Conservation (phyloP, 2,329 filamentous ascomycete genomes). For the Cadophora sp. region DNA sequence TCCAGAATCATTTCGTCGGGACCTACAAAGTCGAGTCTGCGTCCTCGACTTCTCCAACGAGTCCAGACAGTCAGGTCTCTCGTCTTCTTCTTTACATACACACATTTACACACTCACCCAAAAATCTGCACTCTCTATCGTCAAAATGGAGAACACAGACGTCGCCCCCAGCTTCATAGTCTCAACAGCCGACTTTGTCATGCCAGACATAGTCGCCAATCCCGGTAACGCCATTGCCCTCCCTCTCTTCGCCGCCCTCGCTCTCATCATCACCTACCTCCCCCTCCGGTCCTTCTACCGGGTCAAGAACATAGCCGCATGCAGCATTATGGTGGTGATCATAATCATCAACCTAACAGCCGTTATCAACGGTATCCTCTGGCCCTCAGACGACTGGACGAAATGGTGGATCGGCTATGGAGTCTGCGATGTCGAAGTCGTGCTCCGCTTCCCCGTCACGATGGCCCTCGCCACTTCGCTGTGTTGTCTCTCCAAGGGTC, state of each 20-base stretch:
- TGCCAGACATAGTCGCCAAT: conserved; percentile 21
- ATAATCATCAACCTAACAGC: conserved; percentile 62
- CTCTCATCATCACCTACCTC: conserved; percentile 59
- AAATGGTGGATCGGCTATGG: conserved; percentile 63
- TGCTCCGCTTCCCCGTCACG: conserved; percentile 60
- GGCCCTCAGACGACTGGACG: conserved; percentile 62
- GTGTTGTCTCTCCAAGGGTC: conserved; percentile 63
- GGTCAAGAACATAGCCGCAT: conserved; percentile 66
- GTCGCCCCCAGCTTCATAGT: conserved; percentile 4
- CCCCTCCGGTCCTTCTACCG: conserved; percentile 66
- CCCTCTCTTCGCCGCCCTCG: conserved; percentile 55
- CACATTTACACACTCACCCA: neutral
- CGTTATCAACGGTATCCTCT: conserved; percentile 68
- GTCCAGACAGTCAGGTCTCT: neutral
- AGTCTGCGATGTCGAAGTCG: conserved; percentile 70
- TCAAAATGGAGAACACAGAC: conserved; percentile 16
- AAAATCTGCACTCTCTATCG: neutral
- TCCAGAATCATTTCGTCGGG: conserved; percentile 16
- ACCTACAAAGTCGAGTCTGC: neutral
- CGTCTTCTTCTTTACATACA: neutral
- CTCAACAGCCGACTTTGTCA: neutral
- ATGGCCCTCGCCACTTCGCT: conserved; percentile 60
- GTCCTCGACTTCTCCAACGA: conserved; percentile 1
- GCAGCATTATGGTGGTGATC: conserved; percentile 62
- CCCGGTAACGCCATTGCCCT: conserved; percentile 49